Evolutionary conservation across 2,329 filamentous ascomycete genomes (phyloP), one percentile per base, ranked within the genome.

Genomic region (Ophiostoma tasmaniense): DNA sequence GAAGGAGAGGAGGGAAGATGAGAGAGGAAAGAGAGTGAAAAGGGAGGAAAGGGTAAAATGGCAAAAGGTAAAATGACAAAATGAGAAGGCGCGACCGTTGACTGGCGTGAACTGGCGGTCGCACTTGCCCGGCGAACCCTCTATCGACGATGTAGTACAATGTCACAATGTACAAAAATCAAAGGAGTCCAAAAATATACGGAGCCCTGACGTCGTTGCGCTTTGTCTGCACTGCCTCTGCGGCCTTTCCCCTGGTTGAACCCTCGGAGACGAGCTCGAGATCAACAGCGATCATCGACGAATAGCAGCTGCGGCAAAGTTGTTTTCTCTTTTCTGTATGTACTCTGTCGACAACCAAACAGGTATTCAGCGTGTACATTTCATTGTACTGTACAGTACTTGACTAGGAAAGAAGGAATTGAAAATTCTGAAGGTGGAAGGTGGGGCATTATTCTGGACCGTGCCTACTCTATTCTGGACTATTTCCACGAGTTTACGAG

Each of bases 371-470:
- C 14, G 25, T 28, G 13, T 59, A 59, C 50, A 45, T 17, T 39
- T 13, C 37, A 39, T 39, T 39, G 37, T 39, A 11, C 10, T 3
- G 2, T 14, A 14, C 6, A 17, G 17, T 45, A n/a, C 42, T 8
- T 17, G 7, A 20, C 42, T 45, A 45, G 17, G 42, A 14, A 14
- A 52, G 30, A 37, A 35, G 61, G 50, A 11, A 37, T 25, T 50
- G 64, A 64, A 70, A 70, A 70, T 67, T 67, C 67, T 70, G 45
- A 70, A 67, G 66, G 66, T 69, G 68, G 42, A 69, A 67, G 66
- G 68, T 70, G 68, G 68, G 66, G 61, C 66, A 42, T 17, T 62
- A 39, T 65, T 45, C 37, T 30, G 37, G 35, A 45, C 30, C 61
- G 28, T 62, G 28, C 28, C 59, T 35, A 30, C 28, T 30, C 13